Evolutionary conservation across 208 protist genomes (phyloP).

Genomic region (Leishmania gerbilli): DNA sequence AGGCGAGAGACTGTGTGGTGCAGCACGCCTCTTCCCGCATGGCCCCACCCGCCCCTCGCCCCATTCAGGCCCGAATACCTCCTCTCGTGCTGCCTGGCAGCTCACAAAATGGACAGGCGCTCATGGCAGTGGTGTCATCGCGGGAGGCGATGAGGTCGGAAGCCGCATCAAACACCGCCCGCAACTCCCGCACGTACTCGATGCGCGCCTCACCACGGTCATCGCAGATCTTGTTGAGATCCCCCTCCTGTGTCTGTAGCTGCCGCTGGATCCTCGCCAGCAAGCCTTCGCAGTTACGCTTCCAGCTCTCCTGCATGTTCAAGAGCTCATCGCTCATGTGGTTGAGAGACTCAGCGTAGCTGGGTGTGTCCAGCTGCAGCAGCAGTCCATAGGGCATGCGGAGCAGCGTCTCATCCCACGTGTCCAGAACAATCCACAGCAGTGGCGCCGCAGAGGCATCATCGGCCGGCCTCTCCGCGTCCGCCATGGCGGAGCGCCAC

Average conservation of each 20-base stretch:
- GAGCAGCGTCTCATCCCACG: conserved; percentile 71
- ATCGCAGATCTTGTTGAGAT: conserved; percentile 21
- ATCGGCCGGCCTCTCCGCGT: conserved; percentile 25
- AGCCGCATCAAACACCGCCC: conserved; percentile 27
- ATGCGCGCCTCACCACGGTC: neutral
- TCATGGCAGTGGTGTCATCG: conserved; percentile 32
- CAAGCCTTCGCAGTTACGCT: conserved; percentile 11
- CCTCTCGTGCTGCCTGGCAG: neutral
- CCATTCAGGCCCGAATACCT: neutral
- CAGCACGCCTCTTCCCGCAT: neutral
- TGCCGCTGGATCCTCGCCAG: conserved; percentile 19
- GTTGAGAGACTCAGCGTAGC: conserved; percentile 53
- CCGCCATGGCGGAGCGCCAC: conserved; percentile 33
- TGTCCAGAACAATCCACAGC: conserved; percentile 65
- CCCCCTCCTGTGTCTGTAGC: conserved; percentile 24
- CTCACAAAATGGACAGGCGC: neutral
- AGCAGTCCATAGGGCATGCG: conserved; percentile 53
- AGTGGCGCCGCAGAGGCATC: conserved; percentile 31
- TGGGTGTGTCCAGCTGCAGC: conserved; percentile 39
- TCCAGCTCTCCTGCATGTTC: conserved; percentile 21
- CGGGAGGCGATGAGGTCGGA: conserved; percentile 19
- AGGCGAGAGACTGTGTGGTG: neutral
- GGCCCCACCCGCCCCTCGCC: neutral
- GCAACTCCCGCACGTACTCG: conserved; percentile 23
- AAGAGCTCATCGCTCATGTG: conserved; percentile 34